Evolutionary conservation across 2,329 filamentous ascomycete genomes (phyloP).

Genomic region (Penicillium sp.): DNA sequence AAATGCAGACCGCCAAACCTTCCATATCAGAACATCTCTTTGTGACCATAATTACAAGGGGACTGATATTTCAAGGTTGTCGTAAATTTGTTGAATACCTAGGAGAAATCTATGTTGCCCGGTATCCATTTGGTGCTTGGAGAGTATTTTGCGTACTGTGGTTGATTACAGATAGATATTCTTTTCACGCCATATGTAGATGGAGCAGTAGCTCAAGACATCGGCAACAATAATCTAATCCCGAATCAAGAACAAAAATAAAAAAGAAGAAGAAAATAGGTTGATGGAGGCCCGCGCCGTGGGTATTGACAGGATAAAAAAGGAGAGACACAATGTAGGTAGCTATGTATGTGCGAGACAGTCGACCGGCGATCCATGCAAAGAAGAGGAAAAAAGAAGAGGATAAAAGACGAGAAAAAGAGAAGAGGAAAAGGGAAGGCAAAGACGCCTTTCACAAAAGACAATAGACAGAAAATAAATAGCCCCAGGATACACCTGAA

Average conservation of each 20-base stretch:
- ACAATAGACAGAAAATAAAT: not conserved
- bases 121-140: not conserved
- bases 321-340: slow-evolving; percentile 16
- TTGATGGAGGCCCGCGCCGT: slow-evolving; percentile 15
- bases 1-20: not conserved
- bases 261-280: not conserved
- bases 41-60: too few species aligned
- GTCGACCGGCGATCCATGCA: slow-evolving; percentile 33
- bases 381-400: slow-evolving; percentile 15
- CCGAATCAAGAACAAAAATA: not conserved
- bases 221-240: not conserved
- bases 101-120: not conserved
- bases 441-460: not conserved
- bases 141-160: too few species aligned
- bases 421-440: slow-evolving; percentile 2
- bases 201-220: not conserved
- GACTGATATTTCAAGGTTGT: too few species aligned
- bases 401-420: slow-evolving; percentile 16
- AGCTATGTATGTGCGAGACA: slow-evolving; percentile 21
- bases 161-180: not conserved
- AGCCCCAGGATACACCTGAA: not conserved
- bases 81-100: too few species aligned
- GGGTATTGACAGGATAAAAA: slow-evolving; percentile 23
- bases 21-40: not conserved
- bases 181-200: not conserved